Base-by-base conservation (phyloP, 768 basidiomycete species). In the Boletus bicolor region DNA sequence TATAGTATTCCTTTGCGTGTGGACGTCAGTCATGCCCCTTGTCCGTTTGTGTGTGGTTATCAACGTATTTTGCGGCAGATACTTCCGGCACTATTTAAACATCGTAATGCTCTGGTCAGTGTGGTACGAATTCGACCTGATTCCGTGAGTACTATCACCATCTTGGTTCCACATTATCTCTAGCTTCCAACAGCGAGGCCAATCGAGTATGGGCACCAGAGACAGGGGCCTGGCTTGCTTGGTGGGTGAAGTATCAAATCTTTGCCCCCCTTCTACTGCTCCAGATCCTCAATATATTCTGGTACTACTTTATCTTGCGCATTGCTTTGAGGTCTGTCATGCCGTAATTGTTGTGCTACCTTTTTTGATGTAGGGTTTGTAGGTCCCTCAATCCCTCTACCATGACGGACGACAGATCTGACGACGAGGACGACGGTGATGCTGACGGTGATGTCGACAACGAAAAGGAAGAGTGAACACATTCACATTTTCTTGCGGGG, bases 1-100 rank as follows among this genome's bases (percentile, higher is more conserved):
- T 60, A 75, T 73, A 2, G 54, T 79, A 36, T 92, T 97, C 68
- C 74, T 91, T 54, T 70, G 67, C 51, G 70, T 87, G 26, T 97
- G 94, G 94, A 85, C 88, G 89, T 94, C 64, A 71, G 90, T 82
- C 17, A 21, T 37, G 0, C 17, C 32, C 36, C 28, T 41, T 24
- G 3, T 44, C 5, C 24, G 7, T 38, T 8, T 32, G 24, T 14
- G 2, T 43, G 1, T 28, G 2, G 7, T 47, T 4, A 24, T 53
- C 19, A 1, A 54, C 3, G 5, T 4, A 9, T 52, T 52, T 51
- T 15, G 41, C 3, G 5, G 14, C 65, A 96, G 92, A 7, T 98
- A 98, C 68, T 91, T 95, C 80, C 90, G 96, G 4, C 94, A 95
- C 69, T 97, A 88, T 67, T 76, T 95, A 41, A 98, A 97, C 69